These are phyloP conservation scores for Ambrosiella beaveri DNA, from an alignment of 2,329 filamentous ascomycete species.

Conservation along the genomic window DNA sequence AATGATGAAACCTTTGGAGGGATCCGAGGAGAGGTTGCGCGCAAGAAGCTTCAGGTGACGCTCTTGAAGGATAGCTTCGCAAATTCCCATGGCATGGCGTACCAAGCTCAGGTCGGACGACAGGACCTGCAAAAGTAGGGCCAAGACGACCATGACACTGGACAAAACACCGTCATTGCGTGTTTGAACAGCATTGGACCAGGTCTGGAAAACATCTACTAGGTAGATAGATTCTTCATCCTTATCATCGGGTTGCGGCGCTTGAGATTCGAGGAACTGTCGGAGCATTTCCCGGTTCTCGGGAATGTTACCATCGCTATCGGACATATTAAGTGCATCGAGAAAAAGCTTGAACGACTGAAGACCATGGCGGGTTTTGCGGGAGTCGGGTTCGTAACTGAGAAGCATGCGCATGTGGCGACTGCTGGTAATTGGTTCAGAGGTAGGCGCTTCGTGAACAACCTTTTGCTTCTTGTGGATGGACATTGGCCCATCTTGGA, in stretches of 20 bases:
- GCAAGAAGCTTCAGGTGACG: slow-evolving; percentile 66
- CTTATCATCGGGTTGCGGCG: slow-evolving; percentile 26
- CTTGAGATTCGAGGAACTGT: slow-evolving; percentile 47
- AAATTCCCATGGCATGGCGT: slow-evolving; percentile 58
- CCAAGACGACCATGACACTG: slow-evolving; percentile 62
- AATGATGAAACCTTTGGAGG: slow-evolving; percentile 72
- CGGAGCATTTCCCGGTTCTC: slow-evolving; percentile 42
- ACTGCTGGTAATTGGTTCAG: slow-evolving; percentile 43
- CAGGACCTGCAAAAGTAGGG: slow-evolving; percentile 62
- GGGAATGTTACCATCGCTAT: slow-evolving; percentile 23
- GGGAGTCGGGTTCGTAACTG: slow-evolving; percentile 52
- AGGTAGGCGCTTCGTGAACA: slow-evolving; percentile 38
- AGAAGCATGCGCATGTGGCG: slow-evolving; percentile 53
- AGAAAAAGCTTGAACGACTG: slow-evolving; percentile 55
- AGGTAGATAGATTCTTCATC: slow-evolving; percentile 43
- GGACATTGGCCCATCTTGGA: slow-evolving; percentile 15
- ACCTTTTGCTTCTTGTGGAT: slow-evolving; percentile 36
- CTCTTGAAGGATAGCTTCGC: slow-evolving; percentile 65
- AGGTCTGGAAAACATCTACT: slow-evolving; percentile 68
- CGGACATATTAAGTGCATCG: slow-evolving; percentile 41
- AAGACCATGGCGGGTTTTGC: slow-evolving; percentile 49
- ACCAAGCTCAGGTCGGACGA: slow-evolving; percentile 58
- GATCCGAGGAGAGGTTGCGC: slow-evolving; percentile 60
- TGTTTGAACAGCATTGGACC: slow-evolving; percentile 64
- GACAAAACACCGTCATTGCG: slow-evolving; percentile 71